phyloP scores from a whole-genome alignment of 2,329 filamentous ascomycete species.

The Cyphellophora europaea region DNA sequence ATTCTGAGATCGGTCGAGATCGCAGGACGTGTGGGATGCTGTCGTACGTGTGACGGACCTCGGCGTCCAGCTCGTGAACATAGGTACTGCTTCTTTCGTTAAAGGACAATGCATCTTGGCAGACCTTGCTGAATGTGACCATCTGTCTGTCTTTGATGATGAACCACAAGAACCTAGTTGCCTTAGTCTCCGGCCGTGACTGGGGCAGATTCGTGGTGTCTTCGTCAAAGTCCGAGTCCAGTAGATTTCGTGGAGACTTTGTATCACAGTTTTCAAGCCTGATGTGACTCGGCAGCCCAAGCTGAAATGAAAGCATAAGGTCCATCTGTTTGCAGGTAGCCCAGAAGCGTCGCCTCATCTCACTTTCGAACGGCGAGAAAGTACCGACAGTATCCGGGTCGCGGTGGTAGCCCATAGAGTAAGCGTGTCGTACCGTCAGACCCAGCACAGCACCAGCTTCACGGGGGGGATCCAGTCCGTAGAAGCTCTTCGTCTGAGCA shows the following conservation, averaged over 20 bases:
- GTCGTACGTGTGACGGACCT: constrained; percentile 15
- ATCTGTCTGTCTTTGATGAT: constrained; percentile 22
- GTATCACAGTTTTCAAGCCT: constrained; percentile 53
- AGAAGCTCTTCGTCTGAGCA: constrained; percentile 36
- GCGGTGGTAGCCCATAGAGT: constrained; percentile 54
- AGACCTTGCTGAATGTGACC: constrained; percentile 19
- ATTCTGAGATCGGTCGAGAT: constrained; percentile 16
- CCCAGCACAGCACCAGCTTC: constrained; percentile 45
- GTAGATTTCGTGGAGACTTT: constrained; percentile 46
- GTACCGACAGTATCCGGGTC: constrained; percentile 26
- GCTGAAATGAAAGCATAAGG: constrained; percentile 51
- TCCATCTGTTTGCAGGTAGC: constrained; percentile 44
- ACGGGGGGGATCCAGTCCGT: constrained; percentile 42
- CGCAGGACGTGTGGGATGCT: constrained; percentile 12
- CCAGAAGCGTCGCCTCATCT: constrained; percentile 40
- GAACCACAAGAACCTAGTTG: constrained; percentile 20
- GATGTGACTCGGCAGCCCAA: constrained; percentile 55
- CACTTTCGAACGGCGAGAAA: constrained; percentile 46
- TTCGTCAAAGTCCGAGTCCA: constrained; percentile 52
- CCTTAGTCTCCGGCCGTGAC: constrained; percentile 42
- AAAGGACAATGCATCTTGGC: constrained; percentile 20
- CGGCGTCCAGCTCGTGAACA: constrained; percentile 15
- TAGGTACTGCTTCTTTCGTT: constrained; percentile 8
- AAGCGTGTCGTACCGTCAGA: constrained; percentile 48
- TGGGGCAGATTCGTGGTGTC: constrained; percentile 41